Conservation (phyloP, 805 yeast species). For the Barnettozyma salicaria region DNA sequence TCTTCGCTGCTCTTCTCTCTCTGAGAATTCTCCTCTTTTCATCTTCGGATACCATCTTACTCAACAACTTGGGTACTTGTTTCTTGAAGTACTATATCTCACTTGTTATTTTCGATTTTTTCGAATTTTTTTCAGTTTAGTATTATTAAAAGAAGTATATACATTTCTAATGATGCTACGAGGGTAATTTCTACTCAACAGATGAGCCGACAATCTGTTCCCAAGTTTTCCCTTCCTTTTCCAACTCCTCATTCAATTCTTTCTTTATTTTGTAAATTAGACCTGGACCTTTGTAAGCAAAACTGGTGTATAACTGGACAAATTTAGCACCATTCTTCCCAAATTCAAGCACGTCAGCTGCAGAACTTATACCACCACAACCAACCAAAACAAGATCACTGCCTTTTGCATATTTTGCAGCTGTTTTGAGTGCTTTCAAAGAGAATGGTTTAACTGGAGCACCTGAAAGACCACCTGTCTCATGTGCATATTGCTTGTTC, state of each 20-base stretch:
- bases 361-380: constrained; percentile 89
- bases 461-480: constrained; percentile 92
- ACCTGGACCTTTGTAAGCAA: constrained; percentile 92
- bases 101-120: neutral
- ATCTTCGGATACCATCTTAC: constrained; percentile 14
- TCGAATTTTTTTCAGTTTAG: neutral
- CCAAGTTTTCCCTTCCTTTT: constrained; percentile 80
- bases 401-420: constrained; percentile 73
- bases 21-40: constrained; percentile 24
- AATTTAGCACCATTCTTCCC: constrained; percentile 93
- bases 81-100: neutral
- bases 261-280: constrained; percentile 55
- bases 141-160: too few relatives aligned
- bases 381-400: constrained; percentile 75
- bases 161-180: too few relatives aligned
- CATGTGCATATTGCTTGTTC: constrained; percentile 43
- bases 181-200: constrained; percentile 18
- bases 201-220: constrained; percentile 67
- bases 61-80: too few relatives aligned
- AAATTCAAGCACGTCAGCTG: constrained; percentile 84
- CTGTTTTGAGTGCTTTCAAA: constrained; percentile 59
- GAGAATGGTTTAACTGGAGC: constrained; percentile 79
- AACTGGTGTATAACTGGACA: constrained; percentile 81
- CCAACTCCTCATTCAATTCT: constrained; percentile 53
- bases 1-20: constrained; percentile 26